Evolutionary conservation across 2,329 filamentous ascomycete genomes (phyloP).

Genomic region (Boeremia exigua): DNA sequence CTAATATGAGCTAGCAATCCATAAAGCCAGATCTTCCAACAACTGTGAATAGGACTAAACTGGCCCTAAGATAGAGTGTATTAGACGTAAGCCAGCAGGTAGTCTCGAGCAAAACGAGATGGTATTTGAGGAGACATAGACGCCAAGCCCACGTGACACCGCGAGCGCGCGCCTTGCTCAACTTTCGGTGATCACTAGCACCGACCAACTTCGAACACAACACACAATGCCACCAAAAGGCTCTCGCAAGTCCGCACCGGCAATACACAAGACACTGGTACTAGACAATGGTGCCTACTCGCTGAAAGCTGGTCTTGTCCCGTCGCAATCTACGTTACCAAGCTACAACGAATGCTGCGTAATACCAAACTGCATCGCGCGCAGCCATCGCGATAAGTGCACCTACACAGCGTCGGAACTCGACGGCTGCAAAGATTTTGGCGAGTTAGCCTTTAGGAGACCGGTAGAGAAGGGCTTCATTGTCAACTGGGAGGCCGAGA

Average conservation of each 20-base stretch:
- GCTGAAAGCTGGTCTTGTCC: constrained; percentile 83
- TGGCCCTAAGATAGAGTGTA: too few species aligned
- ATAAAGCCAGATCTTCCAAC: too few species aligned
- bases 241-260: constrained; percentile 33
- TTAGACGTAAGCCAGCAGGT: too few species aligned
- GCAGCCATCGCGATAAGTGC: constrained; percentile 75
- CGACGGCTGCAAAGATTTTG: constrained; percentile 81
- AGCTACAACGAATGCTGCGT: constrained; percentile 62
- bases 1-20: neutral
- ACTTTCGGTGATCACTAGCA: neutral
- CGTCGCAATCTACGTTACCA: constrained; percentile 34
- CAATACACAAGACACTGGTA: constrained; percentile 68
- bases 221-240: constrained; percentile 41
- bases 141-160: constrained; percentile 11
- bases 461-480: constrained; percentile 95
- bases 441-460: constrained; percentile 83
- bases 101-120: neutral
- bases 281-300: constrained; percentile 93
- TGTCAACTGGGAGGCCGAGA: constrained; percentile 95
- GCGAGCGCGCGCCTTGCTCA: constrained; percentile 3
- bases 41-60: too few species aligned
- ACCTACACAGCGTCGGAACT: constrained; percentile 82
- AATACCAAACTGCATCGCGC: constrained; percentile 88
- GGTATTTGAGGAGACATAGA: neutral
- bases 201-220: neutral